Percentiles rank a stretch among this genome's conserved stretches.
These are phyloP conservation scores for Solanum paucissectum DNA, from an alignment of 257 asterid species.

Conservation along the genomic window DNA sequence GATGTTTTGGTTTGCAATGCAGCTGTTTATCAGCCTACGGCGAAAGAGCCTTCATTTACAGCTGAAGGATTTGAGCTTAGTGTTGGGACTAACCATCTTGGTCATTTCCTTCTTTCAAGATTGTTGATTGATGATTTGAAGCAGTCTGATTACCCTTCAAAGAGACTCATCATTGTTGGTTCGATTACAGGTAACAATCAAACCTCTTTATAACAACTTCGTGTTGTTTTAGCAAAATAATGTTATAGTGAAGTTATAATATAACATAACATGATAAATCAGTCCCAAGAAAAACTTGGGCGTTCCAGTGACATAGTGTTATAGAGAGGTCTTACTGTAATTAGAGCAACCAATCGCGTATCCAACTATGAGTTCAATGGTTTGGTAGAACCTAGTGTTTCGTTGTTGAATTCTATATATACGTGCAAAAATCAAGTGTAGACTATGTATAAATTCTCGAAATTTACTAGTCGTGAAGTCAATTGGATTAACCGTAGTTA, in stretches of 20 bases:
- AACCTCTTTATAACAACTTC: background rate
- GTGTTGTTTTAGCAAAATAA: background rate
- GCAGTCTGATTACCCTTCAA: slow-evolving; percentile 66
- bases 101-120: slow-evolving; percentile 79
- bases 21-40: slow-evolving; percentile 77
- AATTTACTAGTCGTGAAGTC: background rate
- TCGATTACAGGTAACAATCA: slow-evolving; percentile 62
- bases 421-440: background rate
- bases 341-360: background rate
- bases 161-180: slow-evolving; percentile 83
- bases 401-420: background rate
- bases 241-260: rapidly evolving
- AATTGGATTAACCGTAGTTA: background rate
- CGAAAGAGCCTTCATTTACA: slow-evolving; percentile 63
- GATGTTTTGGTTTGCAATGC: slow-evolving; percentile 92
- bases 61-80: slow-evolving; percentile 92
- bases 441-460: background rate
- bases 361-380: background rate
- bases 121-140: slow-evolving; percentile 72
- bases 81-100: slow-evolving; percentile 84
- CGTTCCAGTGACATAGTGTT: background rate
- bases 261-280: background rate
- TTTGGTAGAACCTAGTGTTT: background rate
- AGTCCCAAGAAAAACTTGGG: background rate
- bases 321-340: background rate